Percentiles rank a stretch among this genome's conserved stretches.
These are phyloP conservation scores for Carex parvula DNA, from an alignment of 176 grass and related monocot genomes.

Conservation along the genomic window DNA sequence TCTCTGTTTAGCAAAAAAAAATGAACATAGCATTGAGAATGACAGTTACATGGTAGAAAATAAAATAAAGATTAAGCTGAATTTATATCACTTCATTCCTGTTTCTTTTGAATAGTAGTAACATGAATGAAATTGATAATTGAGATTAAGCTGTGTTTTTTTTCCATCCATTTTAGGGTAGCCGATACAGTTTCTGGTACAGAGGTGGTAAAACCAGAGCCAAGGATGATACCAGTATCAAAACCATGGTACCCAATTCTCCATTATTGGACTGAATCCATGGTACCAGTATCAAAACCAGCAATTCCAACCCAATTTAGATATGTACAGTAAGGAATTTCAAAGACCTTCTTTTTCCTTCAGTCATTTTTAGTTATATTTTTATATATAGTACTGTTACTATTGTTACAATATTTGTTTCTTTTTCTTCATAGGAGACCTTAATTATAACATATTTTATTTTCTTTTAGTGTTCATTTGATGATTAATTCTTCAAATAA, in stretches of 20 bases:
- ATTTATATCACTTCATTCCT: too few relatives aligned
- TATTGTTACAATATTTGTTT: not conserved
- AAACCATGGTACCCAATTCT: not conserved
- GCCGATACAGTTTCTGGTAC: too few relatives aligned
- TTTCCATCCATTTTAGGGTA: too few relatives aligned
- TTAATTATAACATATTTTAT: constrained; percentile 16
- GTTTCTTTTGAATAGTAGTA: too few relatives aligned
- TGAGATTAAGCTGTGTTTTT: too few relatives aligned
- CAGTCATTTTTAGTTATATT: constrained; percentile 21
- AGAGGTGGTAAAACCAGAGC: too few relatives aligned
- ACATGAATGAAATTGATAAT: too few relatives aligned
- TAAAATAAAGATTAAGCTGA: too few relatives aligned
- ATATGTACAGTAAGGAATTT: constrained; percentile 19
- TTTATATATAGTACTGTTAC: constrained; percentile 11
- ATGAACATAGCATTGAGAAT: too few relatives aligned
- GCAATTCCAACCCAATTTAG: constrained; percentile 19
- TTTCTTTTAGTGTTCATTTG: not conserved
- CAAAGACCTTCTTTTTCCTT: constrained; percentile 18
- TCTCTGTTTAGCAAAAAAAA: too few relatives aligned
- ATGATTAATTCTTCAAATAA: not conserved
- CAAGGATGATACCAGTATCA: not conserved
- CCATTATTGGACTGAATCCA: constrained; percentile 2
- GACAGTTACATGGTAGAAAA: too few relatives aligned
- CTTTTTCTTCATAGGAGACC: not conserved
- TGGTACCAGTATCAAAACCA: constrained; percentile 28